A percentile compares a stretch with the other conserved stretches of the same genome.
Conservation (phyloP, 176 grass and related monocot species). For the Elaeis guineensis region DNA sequence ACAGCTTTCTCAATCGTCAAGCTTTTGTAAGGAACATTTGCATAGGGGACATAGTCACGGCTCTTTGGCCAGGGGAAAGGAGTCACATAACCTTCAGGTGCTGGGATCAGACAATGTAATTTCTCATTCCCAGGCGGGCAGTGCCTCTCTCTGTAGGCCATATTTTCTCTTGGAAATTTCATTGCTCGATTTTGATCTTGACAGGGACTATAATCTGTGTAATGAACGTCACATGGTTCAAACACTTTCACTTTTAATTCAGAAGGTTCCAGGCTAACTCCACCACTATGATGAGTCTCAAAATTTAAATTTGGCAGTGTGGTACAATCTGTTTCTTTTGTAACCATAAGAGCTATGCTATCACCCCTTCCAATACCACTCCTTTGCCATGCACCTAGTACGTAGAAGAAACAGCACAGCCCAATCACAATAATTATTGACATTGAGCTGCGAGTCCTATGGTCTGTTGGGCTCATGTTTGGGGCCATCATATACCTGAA, state of each 20-base stretch:
- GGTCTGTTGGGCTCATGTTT: constrained; percentile 47
- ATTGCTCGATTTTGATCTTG: constrained; percentile 64
- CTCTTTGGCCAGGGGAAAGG: constrained; percentile 82
- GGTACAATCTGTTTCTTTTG: constrained; percentile 57
- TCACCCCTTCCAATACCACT: constrained; percentile 70
- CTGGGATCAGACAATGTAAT: constrained; percentile 60
- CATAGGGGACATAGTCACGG: constrained; percentile 64
- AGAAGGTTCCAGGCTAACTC: constrained; percentile 8
- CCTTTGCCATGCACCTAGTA: constrained; percentile 85
- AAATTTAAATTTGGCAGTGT: constrained; percentile 68
- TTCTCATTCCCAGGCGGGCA: constrained; percentile 60
- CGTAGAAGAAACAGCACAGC: constrained; percentile 72
- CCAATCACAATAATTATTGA: constrained; percentile 46
- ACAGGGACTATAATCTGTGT: constrained; percentile 72
- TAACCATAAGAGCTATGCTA: constrained; percentile 50
- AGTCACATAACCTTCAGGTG: constrained; percentile 66
- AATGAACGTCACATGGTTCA: constrained; percentile 46
- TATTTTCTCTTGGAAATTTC: constrained; percentile 64
- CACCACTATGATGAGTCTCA: constrained; percentile 69
- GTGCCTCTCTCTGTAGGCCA: constrained; percentile 67
- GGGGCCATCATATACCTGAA: constrained; percentile 69
- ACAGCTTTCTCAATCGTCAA: constrained; percentile 57
- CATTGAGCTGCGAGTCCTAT: constrained; percentile 46
- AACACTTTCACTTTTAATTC: constrained; percentile 40
- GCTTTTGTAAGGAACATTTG: constrained; percentile 68